Evolutionary conservation across 148 eudicot genomes (phyloP).

Genomic region (Amaranthus palmeri): DNA sequence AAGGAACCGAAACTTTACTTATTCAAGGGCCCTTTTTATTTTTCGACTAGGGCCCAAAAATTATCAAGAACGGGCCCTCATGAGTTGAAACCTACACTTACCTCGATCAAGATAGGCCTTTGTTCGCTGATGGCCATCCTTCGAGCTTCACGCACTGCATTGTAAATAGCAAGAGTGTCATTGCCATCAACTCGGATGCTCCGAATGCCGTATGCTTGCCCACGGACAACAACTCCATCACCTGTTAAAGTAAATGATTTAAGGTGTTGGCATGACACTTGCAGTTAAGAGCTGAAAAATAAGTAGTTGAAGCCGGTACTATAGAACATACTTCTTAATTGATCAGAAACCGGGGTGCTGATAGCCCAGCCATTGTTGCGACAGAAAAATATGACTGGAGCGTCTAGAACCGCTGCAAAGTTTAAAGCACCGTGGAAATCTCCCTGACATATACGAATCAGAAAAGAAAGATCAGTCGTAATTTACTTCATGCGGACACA

Average conservation of each 20-base stretch:
- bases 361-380: slow-evolving; percentile 87
- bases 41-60: too few relatives aligned
- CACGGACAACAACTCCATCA: slow-evolving; percentile 68
- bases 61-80: too few relatives aligned
- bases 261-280: neutral
- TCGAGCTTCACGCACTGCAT: slow-evolving; percentile 49
- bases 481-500: neutral
- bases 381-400: slow-evolving; percentile 64
- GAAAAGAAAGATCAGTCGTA: neutral
- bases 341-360: slow-evolving; percentile 62
- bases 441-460: slow-evolving; percentile 36
- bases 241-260: slow-evolving; percentile 33
- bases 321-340: slow-evolving; percentile 35
- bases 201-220: slow-evolving; percentile 66
- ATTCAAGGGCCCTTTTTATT: too few relatives aligned
- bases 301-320: neutral
- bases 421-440: slow-evolving; percentile 77
- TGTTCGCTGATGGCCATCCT: slow-evolving; percentile 48
- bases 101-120: slow-evolving; percentile 66
- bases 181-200: slow-evolving; percentile 74
- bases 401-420: slow-evolving; percentile 74
- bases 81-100: slow-evolving; percentile 7
- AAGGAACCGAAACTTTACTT: too few relatives aligned
- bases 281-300: neutral
- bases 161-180: slow-evolving; percentile 67